Evolutionary conservation across 2,329 filamentous ascomycete species (phyloP).

Genomic region (Diaporthe citriasiana): DNA sequence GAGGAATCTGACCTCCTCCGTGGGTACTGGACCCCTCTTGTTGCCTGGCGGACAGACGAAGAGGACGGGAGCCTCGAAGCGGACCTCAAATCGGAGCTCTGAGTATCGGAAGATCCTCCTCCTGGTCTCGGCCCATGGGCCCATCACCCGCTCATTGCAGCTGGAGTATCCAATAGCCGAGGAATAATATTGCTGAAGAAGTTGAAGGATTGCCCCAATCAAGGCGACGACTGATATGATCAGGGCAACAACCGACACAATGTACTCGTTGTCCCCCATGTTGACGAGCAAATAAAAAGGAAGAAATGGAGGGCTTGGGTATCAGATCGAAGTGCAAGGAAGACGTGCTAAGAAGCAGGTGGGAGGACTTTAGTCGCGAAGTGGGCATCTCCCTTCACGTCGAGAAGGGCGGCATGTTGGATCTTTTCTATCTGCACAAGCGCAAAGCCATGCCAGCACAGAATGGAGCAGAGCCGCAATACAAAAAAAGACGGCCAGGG

Average conservation of each 20-base stretch:
- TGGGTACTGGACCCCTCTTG: slow-evolving; percentile 50
- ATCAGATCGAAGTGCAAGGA: slow-evolving; percentile 1
- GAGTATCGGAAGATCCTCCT: slow-evolving; percentile 56
- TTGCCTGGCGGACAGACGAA: slow-evolving; percentile 63
- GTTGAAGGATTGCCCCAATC: slow-evolving; percentile 60
- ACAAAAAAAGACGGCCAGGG: not conserved
- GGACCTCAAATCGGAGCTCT: slow-evolving; percentile 65
- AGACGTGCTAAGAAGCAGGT: not conserved
- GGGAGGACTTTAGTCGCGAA: not conserved
- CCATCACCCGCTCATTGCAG: slow-evolving; percentile 63
- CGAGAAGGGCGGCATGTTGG: slow-evolving; percentile 13
- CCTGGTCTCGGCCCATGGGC: slow-evolving; percentile 59
- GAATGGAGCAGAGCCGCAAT: slow-evolving; percentile 10
- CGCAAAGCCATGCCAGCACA: slow-evolving; percentile 14
- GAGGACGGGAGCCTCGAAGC: slow-evolving; percentile 65
- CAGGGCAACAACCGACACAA: slow-evolving; percentile 60
- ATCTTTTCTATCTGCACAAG: slow-evolving; percentile 24
- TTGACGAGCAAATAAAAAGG: not conserved
- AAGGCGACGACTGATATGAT: slow-evolving; percentile 63
- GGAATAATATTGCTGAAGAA: slow-evolving; percentile 64
- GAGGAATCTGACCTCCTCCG: slow-evolving; percentile 53
- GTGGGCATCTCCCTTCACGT: not conserved
- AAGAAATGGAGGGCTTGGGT: not conserved
- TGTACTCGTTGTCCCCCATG: slow-evolving; percentile 48
- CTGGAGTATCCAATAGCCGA: slow-evolving; percentile 65